phyloP scores from a whole-genome alignment of 176 grass and related monocot genomes.

The Oryza longistaminata region DNA sequence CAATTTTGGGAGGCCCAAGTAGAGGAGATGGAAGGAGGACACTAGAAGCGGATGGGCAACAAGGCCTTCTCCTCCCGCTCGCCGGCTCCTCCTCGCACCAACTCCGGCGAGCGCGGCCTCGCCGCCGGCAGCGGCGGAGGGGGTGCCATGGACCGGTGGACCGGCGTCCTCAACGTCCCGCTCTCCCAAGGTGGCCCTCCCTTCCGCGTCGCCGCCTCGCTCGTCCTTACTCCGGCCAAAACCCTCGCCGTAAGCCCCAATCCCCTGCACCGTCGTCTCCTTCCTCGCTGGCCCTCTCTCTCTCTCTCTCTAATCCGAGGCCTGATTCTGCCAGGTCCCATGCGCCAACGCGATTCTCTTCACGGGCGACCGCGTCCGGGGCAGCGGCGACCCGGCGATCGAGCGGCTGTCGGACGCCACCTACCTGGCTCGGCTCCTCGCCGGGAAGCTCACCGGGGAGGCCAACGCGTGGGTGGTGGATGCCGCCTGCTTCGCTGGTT shows the following conservation, averaged over 20 bases:
- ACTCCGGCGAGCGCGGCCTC: slow-evolving; percentile 25
- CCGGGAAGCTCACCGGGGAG: slow-evolving; percentile 51
- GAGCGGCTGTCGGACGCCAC: slow-evolving; percentile 64
- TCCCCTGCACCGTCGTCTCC: background rate
- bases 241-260: slow-evolving; percentile 53
- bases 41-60: background rate
- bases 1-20: background rate
- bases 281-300: background rate
- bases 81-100: background rate
- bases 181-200: slow-evolving; percentile 33
- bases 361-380: slow-evolving; percentile 66
- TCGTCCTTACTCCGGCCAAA: slow-evolving; percentile 59
- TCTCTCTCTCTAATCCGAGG: background rate
- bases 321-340: slow-evolving; percentile 51
- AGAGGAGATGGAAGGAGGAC: background rate
- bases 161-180: slow-evolving; percentile 51
- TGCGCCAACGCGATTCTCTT: slow-evolving; percentile 76
- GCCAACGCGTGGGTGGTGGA: slow-evolving; percentile 84
- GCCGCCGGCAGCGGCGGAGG: background rate
- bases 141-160: slow-evolving; percentile 68
- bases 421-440: slow-evolving; percentile 51
- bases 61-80: slow-evolving; percentile 2
- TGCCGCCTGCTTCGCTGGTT: slow-evolving; percentile 58
- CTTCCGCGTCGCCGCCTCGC: slow-evolving; percentile 59
- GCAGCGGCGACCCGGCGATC: slow-evolving; percentile 61